phyloP scores from a whole-genome alignment of 495 filamentous ascomycete species.

The Annulohypoxylon bovei region DNA sequence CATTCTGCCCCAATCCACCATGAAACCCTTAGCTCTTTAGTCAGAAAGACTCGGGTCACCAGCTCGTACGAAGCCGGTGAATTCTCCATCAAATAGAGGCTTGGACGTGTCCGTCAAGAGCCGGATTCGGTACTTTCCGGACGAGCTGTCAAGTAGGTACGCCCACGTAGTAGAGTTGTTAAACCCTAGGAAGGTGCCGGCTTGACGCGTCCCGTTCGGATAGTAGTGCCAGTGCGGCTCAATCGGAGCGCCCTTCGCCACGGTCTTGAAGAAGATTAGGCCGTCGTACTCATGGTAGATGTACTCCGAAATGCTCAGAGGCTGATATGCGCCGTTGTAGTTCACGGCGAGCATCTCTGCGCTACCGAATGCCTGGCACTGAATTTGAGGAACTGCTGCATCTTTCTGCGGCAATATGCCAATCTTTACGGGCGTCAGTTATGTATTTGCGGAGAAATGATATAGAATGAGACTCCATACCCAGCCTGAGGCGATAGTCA shows the following conservation, averaged over 20 bases:
- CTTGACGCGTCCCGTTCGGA: constrained; percentile 35
- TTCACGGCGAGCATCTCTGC: constrained; percentile 37
- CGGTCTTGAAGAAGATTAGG: constrained; percentile 27
- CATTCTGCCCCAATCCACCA: not conserved
- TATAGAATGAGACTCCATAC: not conserved
- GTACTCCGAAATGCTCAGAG: constrained; percentile 36
- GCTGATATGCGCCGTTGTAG: constrained; percentile 24
- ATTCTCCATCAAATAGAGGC: constrained; percentile 20
- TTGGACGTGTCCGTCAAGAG: constrained; percentile 22
- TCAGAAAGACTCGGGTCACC: constrained; percentile 27
- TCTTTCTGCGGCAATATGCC: constrained; percentile 11
- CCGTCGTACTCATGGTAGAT: constrained; percentile 39
- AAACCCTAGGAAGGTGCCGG: constrained; percentile 30
- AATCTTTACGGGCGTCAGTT: constrained; percentile 6
- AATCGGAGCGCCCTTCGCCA: constrained; percentile 29
- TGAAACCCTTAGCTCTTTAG: not conserved
- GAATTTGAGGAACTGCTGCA: constrained; percentile 19
- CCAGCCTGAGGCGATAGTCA: constrained; percentile 22
- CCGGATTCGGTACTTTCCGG: constrained; percentile 22
- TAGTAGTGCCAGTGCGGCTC: constrained; percentile 41
- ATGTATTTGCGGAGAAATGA: not conserved
- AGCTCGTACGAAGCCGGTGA: constrained; percentile 33
- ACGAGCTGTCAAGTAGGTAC: constrained; percentile 19
- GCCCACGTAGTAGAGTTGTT: constrained; percentile 40
- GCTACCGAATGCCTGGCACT: constrained; percentile 38